These are phyloP conservation scores for Aulographum hederae DNA, from an alignment of 2,329 filamentous ascomycete genomes.

Conservation along the genomic window DNA sequence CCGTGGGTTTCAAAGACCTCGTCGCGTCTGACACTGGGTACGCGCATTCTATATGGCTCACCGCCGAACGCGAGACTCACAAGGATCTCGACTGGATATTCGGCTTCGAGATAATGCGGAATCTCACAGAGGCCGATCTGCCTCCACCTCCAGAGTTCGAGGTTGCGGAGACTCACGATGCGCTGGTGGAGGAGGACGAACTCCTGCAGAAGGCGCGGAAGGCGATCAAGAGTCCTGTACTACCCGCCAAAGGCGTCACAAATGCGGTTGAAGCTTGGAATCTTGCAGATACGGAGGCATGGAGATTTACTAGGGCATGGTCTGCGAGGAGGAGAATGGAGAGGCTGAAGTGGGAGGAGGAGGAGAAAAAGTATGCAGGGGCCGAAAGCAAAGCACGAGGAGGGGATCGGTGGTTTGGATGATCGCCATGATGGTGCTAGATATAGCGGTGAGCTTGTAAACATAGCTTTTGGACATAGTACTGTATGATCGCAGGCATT, in stretches of 20 bases:
- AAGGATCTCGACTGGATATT: constrained; percentile 77
- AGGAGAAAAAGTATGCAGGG: constrained; percentile 45
- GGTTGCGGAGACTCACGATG: constrained; percentile 10
- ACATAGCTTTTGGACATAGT: too few relatives aligned
- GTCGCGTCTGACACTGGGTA: constrained; percentile 51
- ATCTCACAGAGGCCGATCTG: too few relatives aligned
- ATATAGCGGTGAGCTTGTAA: too few relatives aligned
- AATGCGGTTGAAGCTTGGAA: constrained; percentile 32
- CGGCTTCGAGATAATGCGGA: too few relatives aligned
- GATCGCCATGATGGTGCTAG: too few relatives aligned
- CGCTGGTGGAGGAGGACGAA: constrained; percentile 24
- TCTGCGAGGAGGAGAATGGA: constrained; percentile 44
- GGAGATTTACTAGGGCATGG: constrained; percentile 56
- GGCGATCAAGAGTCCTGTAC: constrained; percentile 16
- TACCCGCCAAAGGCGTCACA: constrained; percentile 18
- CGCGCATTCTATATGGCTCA: constrained; percentile 60
- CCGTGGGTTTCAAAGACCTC: constrained; percentile 62
- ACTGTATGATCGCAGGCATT: too few relatives aligned
- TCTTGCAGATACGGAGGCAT: constrained; percentile 57
- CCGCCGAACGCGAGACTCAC: constrained; percentile 44
- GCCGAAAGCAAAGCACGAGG: constrained; percentile 24
- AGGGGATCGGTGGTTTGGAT: background rate
- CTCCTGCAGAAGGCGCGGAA: constrained; percentile 35
- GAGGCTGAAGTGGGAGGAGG: constrained; percentile 48
- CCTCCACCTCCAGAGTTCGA: constrained; percentile 21